Evolutionary conservation across 306 rosid genomes (phyloP).

Genomic region (Rosa lucieae): DNA sequence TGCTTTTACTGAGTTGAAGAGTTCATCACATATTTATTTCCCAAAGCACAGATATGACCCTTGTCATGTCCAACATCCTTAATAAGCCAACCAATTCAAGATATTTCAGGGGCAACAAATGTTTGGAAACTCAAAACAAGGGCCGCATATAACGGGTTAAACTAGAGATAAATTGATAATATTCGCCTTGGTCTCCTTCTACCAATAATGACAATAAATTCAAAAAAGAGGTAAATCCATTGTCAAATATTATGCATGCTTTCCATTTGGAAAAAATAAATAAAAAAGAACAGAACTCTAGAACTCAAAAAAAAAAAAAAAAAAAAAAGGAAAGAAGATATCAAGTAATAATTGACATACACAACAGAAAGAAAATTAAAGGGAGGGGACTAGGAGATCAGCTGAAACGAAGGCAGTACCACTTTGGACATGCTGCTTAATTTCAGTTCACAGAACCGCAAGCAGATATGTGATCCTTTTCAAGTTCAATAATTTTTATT

Average conservation of each 20-base stretch:
- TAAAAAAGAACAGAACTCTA: no score
- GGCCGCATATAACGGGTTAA: neutral
- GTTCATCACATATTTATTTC: neutral
- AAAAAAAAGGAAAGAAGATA: no score
- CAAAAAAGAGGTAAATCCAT: neutral
- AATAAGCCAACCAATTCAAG: neutral
- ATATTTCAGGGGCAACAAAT: neutral
- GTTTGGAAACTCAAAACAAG: slow-evolving; percentile 7
- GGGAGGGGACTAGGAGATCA: neutral
- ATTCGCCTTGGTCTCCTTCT: neutral
- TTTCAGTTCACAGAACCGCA: no score
- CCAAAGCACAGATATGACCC: neutral
- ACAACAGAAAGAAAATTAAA: neutral
- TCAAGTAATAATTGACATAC: no score
- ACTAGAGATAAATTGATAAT: neutral
- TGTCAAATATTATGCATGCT: neutral
- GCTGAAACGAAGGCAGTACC: neutral
- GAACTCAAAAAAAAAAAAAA: no score
- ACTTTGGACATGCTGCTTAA: no score
- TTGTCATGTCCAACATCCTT: neutral
- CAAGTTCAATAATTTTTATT: no score
- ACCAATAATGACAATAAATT: neutral
- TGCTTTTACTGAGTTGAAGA: neutral
- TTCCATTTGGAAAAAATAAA: no score
- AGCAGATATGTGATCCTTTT: no score